A percentile compares a stretch with the other conserved stretches of the same genome.
Evolutionary conservation across 805 yeast genomes (phyloP).

Genomic region (Kazachstania martiniae): DNA sequence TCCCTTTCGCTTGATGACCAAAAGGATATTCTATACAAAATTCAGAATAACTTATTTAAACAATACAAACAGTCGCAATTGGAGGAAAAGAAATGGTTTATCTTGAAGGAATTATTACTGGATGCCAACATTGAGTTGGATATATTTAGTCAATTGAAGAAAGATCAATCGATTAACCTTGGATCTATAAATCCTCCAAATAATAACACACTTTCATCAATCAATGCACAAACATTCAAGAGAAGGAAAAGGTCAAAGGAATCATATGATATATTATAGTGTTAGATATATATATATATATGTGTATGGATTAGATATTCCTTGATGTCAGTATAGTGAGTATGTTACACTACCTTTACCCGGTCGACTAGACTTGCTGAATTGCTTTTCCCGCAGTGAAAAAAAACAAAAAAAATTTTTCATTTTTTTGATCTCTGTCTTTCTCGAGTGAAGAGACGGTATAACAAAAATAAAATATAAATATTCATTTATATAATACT

Average conservation of each 20-base stretch:
- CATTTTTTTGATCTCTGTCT: too few relatives aligned
- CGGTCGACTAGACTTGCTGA: too few relatives aligned
- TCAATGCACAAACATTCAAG: constrained; percentile 13
- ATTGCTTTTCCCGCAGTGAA: too few relatives aligned
- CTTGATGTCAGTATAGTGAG: too few relatives aligned
- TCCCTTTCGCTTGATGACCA: constrained; percentile 8
- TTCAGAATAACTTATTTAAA: constrained; percentile 12
- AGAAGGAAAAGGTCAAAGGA: constrained; percentile 9
- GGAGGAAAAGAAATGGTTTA: constrained; percentile 25
- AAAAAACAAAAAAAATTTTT: too few relatives aligned
- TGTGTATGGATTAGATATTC: too few relatives aligned
- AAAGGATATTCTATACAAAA: constrained; percentile 11
- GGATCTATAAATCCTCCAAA: constrained; percentile 5
- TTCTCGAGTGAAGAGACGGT: too few relatives aligned
- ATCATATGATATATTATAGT: too few relatives aligned
- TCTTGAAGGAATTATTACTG: constrained; percentile 21
- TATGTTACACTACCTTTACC: too few relatives aligned
- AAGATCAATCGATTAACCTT: constrained; percentile 2
- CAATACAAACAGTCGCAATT: constrained; percentile 13
- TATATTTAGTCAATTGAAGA: constrained; percentile 18
- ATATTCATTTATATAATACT: too few relatives aligned
- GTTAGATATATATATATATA: too few relatives aligned
- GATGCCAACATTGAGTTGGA: constrained; percentile 27
- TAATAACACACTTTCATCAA: constrained; percentile 8
- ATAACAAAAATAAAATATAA: too few relatives aligned